Conservation (phyloP, 805 yeast genomes). For the Allodekkera sacchari region DNA sequence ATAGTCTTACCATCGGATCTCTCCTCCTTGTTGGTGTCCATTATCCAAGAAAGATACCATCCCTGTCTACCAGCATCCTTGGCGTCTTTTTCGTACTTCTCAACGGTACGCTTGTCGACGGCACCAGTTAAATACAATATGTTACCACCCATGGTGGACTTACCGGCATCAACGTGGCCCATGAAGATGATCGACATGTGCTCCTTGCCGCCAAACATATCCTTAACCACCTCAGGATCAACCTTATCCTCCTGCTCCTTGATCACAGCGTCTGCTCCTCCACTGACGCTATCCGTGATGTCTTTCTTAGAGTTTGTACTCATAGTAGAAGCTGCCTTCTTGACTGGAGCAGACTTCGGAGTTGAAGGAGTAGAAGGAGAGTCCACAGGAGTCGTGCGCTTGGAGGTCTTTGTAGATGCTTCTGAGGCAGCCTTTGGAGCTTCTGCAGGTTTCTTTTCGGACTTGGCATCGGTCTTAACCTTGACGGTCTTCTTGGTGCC, state of each 20-base stretch:
- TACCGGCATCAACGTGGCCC: conserved; percentile 99
- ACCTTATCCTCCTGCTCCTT: conserved; percentile 73
- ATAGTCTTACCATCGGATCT: conserved; percentile 98
- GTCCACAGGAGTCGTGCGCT: too few species aligned
- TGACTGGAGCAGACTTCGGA: too few species aligned
- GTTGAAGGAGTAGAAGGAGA: too few species aligned
- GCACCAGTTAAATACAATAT: conserved; percentile 88
- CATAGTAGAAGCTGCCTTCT: conserved; percentile 10
- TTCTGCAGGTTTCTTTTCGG: conserved; percentile 3
- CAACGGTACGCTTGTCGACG: conserved; percentile 97
- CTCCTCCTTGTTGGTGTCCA: conserved; percentile 99
- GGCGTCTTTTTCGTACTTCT: conserved; percentile 96
- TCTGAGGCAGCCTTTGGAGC: conserved; percentile 16
- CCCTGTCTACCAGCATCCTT: conserved; percentile 99
- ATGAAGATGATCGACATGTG: conserved; percentile 94
- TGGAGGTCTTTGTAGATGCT: conserved; percentile 15
- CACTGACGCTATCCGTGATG: conserved; percentile 7
- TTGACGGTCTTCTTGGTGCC: conserved; percentile 43
- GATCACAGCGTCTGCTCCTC: conserved; percentile 48
- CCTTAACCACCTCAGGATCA: conserved; percentile 82
- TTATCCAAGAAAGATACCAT: conserved; percentile 98
- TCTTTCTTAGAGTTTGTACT: conserved; percentile 9
- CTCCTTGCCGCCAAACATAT: conserved; percentile 95
- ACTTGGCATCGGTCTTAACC: conserved; percentile 7
- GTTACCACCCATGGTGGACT: conserved; percentile 99